These are phyloP conservation scores for Thelephora terrestris DNA, from an alignment of 1,284 basidiomycete species.

Conservation along the genomic window DNA sequence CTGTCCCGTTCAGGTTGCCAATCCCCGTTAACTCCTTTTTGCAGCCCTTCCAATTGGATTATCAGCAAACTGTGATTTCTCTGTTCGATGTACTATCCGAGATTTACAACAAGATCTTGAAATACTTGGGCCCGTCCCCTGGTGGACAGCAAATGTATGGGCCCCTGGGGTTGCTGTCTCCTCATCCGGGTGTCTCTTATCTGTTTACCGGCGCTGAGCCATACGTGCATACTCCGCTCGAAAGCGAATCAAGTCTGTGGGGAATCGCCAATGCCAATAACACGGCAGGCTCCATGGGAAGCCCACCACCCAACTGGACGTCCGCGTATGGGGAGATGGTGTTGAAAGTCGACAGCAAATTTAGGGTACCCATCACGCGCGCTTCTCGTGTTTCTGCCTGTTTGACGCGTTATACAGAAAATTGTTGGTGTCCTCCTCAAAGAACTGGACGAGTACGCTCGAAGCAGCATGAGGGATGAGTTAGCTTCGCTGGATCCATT, in stretches of 20 bases:
- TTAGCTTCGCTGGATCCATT: conserved; percentile 70
- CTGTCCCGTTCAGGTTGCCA: not conserved
- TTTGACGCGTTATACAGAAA: conserved; percentile 44
- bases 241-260: conserved; percentile 51
- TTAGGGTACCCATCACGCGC: conserved; percentile 50
- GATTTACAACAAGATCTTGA: conserved; percentile 75
- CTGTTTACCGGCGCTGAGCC: conserved; percentile 40
- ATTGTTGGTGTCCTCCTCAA: conserved; percentile 65
- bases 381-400: not conserved
- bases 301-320: conserved; percentile 52
- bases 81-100: conserved; percentile 80
- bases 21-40: conserved; percentile 2
- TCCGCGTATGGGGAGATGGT: conserved; percentile 59
- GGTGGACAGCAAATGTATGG: conserved; percentile 70
- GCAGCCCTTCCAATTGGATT: conserved; percentile 78
- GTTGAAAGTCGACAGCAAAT: conserved; percentile 68
- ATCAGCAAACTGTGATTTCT: conserved; percentile 77
- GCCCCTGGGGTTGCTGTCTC: conserved; percentile 57
- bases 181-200: conserved; percentile 74
- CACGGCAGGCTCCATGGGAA: conserved; percentile 24
- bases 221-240: conserved; percentile 18
- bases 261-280: conserved; percentile 49
- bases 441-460: conserved; percentile 72
- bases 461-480: conserved; percentile 72
- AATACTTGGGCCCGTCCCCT: conserved; percentile 67